Evolutionary conservation across 192 early-diverging fungal species (phyloP).

Genomic region (Pilaira anomala): DNA sequence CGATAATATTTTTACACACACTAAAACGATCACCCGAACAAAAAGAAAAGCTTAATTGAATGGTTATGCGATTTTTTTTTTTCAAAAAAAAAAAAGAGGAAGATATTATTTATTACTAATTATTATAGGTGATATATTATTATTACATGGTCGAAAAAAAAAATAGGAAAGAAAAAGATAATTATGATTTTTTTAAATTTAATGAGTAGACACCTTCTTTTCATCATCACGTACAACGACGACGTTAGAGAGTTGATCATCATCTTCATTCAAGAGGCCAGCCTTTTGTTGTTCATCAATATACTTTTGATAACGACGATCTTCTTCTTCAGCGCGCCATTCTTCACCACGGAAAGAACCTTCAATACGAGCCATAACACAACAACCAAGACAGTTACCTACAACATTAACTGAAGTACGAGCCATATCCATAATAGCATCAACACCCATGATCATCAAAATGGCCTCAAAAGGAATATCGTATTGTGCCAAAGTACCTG

Average conservation of each 20-base stretch:
- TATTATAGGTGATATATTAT: too few species aligned
- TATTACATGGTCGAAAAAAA: too few species aligned
- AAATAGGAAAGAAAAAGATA: too few species aligned
- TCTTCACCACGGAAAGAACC: slow-evolving; percentile 56
- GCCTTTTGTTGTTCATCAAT: not conserved
- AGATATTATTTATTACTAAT: too few species aligned
- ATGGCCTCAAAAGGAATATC: slow-evolving; percentile 57
- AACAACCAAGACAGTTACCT: slow-evolving; percentile 66
- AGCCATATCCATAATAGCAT: slow-evolving; percentile 74
- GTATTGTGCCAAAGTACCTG: slow-evolving; percentile 50
- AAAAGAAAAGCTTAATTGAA: too few species aligned
- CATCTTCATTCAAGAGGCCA: not conserved
- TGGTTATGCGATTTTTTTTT: too few species aligned
- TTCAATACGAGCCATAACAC: slow-evolving; percentile 63
- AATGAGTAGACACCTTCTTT: too few species aligned
- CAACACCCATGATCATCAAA: slow-evolving; percentile 63
- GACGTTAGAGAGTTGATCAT: not conserved
- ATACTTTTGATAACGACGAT: slow-evolving; percentile 9
- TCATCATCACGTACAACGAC: too few species aligned
- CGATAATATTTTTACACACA: too few species aligned
- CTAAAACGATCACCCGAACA: too few species aligned
- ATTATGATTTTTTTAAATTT: too few species aligned
- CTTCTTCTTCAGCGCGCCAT: slow-evolving; percentile 30
- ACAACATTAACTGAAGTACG: slow-evolving; percentile 65
- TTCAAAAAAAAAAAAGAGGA: too few species aligned